Base-by-base conservation (phyloP, 768 basidiomycete species). In the Galerina marginata region DNA sequence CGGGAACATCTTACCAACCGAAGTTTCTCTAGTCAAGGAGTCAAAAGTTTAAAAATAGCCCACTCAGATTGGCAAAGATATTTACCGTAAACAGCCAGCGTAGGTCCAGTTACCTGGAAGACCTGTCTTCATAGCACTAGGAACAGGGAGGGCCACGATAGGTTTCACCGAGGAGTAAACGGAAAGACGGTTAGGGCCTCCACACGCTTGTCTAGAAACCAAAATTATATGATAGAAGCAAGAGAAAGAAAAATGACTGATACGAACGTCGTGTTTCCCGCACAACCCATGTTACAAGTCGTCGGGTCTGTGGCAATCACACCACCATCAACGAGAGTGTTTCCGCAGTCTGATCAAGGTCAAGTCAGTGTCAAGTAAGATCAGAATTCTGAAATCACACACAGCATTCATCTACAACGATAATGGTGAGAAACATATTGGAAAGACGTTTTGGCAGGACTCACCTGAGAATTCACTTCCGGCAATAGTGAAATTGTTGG, bases 201-300 rank as follows among this genome's bases (percentile, higher is more conserved):
- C 92, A 63, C 91, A 93, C 42, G 86, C 84, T 69, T 89, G 80
- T 11, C 87, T 88, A 60, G n/a, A 44, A 4, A 56, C n/a, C 14
- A n/a, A 51, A 37, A 55, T 25, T 40, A 26, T 40, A 58, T 37
- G 38, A 40, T 56, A 59, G 14, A 65, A 40, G 23, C 52, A 9
- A 6, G 4, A 23, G 14, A 40, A 6, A 14, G 15, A 11, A 46
- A 52, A 45, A 3, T 51, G 20, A 42, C 62, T 15, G 61, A 42
- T 0, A 71, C 88, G 65, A 64, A 90, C 90, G 83, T 78, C 10
- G 84, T 39, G 58, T 86, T 88, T 23, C 92, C 94, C 16, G 81
- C 81, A 62, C 94, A 96, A 0, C 79, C 80, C 89, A 89, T 91
- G 71, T 83, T 85, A 69, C 94, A 96, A 38, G 80, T 80, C 3